Percentiles rank a stretch among this genome's conserved stretches.
These are phyloP conservation scores for Tothia fuscella DNA, from an alignment of 2,329 filamentous ascomycete species.

Conservation along the genomic window DNA sequence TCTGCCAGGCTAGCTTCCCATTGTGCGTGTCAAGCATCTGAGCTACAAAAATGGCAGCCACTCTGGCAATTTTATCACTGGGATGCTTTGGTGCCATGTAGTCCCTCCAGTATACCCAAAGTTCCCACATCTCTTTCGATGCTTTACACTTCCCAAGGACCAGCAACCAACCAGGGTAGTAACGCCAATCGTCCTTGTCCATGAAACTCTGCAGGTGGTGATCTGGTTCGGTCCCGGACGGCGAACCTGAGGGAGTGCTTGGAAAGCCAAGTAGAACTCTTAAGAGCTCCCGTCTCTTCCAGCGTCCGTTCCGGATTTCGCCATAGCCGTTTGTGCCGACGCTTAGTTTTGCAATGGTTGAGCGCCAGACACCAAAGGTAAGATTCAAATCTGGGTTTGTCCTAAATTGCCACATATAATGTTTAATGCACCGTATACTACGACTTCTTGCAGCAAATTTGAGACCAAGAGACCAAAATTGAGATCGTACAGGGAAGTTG, in stretches of 20 bases:
- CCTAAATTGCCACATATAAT: background rate
- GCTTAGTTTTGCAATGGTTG: conserved; percentile 25
- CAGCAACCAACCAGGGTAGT: background rate
- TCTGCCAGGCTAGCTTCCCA: background rate
- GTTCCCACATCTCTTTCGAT: background rate
- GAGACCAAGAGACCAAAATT: background rate
- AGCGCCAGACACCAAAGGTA: conserved; percentile 15
- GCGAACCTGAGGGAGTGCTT: no score
- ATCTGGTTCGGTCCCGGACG: background rate
- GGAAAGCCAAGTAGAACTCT: conserved; percentile 23
- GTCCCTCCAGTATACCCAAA: background rate
- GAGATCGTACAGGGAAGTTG: background rate
- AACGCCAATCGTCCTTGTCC: background rate
- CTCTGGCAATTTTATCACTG: background rate
- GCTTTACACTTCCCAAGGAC: background rate
- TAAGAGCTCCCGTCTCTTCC: conserved; percentile 21
- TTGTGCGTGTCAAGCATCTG: background rate
- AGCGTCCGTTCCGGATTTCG: conserved; percentile 26
- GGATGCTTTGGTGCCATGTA: no score
- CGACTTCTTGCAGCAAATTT: background rate
- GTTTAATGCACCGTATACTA: background rate
- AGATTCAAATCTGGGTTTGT: background rate
- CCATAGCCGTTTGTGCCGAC: conserved; percentile 24
- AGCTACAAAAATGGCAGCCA: background rate
- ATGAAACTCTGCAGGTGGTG: background rate